Evolutionary conservation across 768 basidiomycete genomes (phyloP), one percentile per base, ranked within the genome.

Genomic region (Boletellus ananas): DNA sequence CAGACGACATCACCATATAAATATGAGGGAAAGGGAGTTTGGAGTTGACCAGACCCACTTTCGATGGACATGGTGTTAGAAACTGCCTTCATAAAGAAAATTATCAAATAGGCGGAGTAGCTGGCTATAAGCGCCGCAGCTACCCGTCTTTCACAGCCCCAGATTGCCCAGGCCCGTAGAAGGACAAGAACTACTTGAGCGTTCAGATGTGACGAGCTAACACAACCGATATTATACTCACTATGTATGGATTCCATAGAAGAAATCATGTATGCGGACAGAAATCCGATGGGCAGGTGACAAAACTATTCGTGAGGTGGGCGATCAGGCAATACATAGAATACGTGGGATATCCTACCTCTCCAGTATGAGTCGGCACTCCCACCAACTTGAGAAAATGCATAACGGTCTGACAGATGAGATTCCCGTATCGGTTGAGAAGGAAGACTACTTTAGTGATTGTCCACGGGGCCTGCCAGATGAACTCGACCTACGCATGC

Each of bases 121-220:
- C 45, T 33, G 21, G 16, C 35, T 2, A 60, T 21, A 6, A 60
- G 38, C 9, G 29, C 4, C 10, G 13, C 17, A 16, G 47, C 40
- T 13, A 43, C 18, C 23, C 20, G 10, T 38, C 31, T 34, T 3
- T n/a, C 14, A 11, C 54, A 49, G 2, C 59, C 49, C 59, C 59
- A 60, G 35, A 60, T 56, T 20, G 59, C 52, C 51, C 59, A 58
- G 12, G 52, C 55, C 14, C 59, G 48, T 33, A 56, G 13, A 33
- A 60, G 49, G 14, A 58, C 57, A 16, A 60, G 49, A 43, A 56
- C 59, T 60, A 10, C 3, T 10, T 11, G 14, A 18, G 3, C 1
- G 16, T 36, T 18, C 20, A 29, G 36, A 4, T 16, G 13, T 25
- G 9, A 2, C 6, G 2, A 20, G 33, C 3, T 1, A 27, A 11